phyloP scores from a whole-genome alignment of 164 flowering plant species.

The Vitis labrusca region DNA sequence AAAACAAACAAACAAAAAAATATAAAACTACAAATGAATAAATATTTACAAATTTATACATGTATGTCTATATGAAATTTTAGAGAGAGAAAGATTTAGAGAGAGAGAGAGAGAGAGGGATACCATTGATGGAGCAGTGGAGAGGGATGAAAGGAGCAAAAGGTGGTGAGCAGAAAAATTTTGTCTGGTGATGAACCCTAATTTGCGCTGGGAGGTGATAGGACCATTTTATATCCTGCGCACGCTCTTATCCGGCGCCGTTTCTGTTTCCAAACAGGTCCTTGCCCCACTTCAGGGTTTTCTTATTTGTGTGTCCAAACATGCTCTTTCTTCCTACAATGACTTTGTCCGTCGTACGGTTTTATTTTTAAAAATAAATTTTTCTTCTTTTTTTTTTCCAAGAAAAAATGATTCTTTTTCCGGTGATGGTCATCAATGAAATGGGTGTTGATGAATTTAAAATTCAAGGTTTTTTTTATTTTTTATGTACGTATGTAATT shows the following conservation, averaged over 20 bases:
- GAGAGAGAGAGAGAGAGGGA: neutral
- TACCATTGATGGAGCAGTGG: neutral
- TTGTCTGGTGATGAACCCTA: conserved; percentile 11
- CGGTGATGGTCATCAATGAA: no score
- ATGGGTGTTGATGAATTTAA: no score
- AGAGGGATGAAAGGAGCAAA: neutral
- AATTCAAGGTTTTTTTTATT: no score
- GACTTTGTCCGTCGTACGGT: no score
- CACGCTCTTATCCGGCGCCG: conserved; percentile 23
- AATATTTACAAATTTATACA: neutral
- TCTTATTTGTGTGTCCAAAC: neutral
- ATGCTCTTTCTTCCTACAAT: no score
- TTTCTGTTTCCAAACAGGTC: neutral
- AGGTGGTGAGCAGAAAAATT: neutral
- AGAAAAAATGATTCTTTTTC: no score
- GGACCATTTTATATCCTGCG: conserved; percentile 19
- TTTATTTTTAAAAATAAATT: no score
- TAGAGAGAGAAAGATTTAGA: neutral
- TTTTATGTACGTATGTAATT: no score
- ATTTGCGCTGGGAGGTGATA: conserved; percentile 29
- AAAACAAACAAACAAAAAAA: neutral
- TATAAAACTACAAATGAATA: neutral
- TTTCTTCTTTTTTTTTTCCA: no score
- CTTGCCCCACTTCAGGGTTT: no score
- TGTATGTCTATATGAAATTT: neutral